Evolutionary conservation across 768 basidiomycete genomes (phyloP).

Genomic region (Auriscalpium vulgare): DNA sequence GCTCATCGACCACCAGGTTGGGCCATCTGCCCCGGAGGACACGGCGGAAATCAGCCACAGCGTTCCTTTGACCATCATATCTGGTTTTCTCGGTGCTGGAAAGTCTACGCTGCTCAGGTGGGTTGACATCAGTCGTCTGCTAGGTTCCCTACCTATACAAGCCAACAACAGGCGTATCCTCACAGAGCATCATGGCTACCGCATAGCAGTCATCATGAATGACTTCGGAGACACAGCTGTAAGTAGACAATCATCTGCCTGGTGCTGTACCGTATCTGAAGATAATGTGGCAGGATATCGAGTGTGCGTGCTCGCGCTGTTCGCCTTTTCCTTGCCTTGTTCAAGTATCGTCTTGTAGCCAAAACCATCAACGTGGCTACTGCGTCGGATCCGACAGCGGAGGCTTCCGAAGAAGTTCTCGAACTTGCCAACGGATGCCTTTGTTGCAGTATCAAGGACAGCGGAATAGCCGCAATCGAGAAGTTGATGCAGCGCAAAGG

Average conservation of each 20-base stretch:
- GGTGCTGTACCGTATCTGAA: not conserved
- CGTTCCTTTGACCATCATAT: slow-evolving; percentile 61
- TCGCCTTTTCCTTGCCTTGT: not conserved
- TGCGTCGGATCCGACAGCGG: slow-evolving; percentile 49
- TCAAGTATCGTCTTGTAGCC: slow-evolving; percentile 35
- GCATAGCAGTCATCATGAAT: slow-evolving; percentile 97
- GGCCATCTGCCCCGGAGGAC: too few species aligned
- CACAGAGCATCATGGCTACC: slow-evolving; percentile 88
- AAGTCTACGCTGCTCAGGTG: slow-evolving; percentile 89
- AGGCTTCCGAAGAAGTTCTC: slow-evolving; percentile 76
- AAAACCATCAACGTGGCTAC: slow-evolving; percentile 81
- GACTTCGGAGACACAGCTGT: slow-evolving; percentile 96
- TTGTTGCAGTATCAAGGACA: slow-evolving; percentile 97
- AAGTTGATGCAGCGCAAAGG: slow-evolving; percentile 83
- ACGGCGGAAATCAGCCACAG: too few species aligned
- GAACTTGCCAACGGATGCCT: slow-evolving; percentile 94
- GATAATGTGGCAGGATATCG: slow-evolving; percentile 62
- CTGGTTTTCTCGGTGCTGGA: slow-evolving; percentile 90
- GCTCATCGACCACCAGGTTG: too few species aligned
- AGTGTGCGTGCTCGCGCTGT: slow-evolving; percentile 47
- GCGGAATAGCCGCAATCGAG: slow-evolving; percentile 89
- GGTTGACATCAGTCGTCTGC: slow-evolving; percentile 14
- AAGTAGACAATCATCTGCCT: slow-evolving; percentile 20
- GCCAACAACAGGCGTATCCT: slow-evolving; percentile 62
- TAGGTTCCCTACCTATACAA: not conserved